These are phyloP conservation scores for Yarrowia sp. DNA, from an alignment of 805 yeast species.

Conservation along the genomic window DNA sequence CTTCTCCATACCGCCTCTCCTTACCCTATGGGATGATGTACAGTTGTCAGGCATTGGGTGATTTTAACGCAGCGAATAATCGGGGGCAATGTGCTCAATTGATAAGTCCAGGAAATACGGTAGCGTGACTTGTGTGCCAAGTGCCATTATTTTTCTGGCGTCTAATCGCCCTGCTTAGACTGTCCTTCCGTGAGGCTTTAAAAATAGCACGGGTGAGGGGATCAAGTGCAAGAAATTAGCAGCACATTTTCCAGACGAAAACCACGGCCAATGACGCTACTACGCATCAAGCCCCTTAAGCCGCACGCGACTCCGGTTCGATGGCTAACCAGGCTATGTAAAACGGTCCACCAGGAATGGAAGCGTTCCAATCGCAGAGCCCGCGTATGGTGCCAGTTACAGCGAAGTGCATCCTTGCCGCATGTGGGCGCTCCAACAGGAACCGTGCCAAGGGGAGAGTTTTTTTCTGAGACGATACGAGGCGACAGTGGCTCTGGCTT, in stretches of 20 bases:
- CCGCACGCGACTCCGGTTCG: not conserved
- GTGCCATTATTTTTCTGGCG: not conserved
- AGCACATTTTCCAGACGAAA: no score
- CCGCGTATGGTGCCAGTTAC: slow-evolving; percentile 10
- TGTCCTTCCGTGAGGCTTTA: slow-evolving; percentile 17
- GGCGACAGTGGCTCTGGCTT: no score
- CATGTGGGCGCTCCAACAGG: not conserved
- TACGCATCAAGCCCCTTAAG: no score
- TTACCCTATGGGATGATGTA: slow-evolving; percentile 3
- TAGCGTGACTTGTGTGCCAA: not conserved
- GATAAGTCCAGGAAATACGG: not conserved
- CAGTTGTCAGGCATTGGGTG: not conserved
- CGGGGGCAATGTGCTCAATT: not conserved
- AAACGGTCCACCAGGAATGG: not conserved
- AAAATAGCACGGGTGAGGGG: not conserved
- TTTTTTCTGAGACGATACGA: not conserved
- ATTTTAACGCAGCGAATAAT: not conserved
- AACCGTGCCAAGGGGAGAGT: slow-evolving; percentile 5
- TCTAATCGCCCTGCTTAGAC: not conserved
- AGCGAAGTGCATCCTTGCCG: not conserved
- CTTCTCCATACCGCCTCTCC: slow-evolving; percentile 3
- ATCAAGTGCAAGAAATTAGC: no score
- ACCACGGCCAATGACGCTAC: no score
- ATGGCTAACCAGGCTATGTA: no score
- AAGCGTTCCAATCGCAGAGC: not conserved